Conservation (phyloP, 352 stramenopile genomes). For the Lagenidium giganteum region DNA sequence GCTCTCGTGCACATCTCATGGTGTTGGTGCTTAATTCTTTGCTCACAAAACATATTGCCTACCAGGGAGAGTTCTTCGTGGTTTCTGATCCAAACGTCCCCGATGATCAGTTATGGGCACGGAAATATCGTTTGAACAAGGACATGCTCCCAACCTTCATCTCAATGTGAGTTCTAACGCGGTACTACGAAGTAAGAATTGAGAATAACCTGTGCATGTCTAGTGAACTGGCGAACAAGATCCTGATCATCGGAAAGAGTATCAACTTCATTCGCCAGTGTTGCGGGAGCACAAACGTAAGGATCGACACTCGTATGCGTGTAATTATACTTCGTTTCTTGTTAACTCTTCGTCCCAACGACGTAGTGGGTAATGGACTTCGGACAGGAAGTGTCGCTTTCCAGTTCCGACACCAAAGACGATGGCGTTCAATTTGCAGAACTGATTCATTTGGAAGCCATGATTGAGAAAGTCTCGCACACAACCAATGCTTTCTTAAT, state of each 20-base stretch:
- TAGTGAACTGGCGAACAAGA: constrained; percentile 89
- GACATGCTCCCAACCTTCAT: constrained; percentile 88
- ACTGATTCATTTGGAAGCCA: constrained; percentile 56
- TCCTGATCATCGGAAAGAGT: constrained; percentile 95
- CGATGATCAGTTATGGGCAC: constrained; percentile 80
- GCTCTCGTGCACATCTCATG: constrained; percentile 2
- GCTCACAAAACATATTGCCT: neutral
- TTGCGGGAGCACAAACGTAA: constrained; percentile 88
- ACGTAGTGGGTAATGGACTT: constrained; percentile 77
- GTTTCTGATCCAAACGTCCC: constrained; percentile 60
- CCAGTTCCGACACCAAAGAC: constrained; percentile 48
- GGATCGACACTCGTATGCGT: constrained; percentile 7
- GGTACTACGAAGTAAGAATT: constrained; percentile 18
- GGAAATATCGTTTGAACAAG: constrained; percentile 81
- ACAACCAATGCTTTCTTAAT: constrained; percentile 90
- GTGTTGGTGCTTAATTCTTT: neutral
- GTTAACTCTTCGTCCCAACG: too few species aligned
- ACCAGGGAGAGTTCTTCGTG: constrained; percentile 85
- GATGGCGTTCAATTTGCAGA: constrained; percentile 66
- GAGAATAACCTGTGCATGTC: neutral
- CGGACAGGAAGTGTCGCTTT: constrained; percentile 21
- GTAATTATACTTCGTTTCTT: neutral
- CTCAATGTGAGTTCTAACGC: too few species aligned
- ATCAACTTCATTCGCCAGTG: constrained; percentile 99
- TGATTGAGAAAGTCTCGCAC: constrained; percentile 76